Evolutionary conservation across 192 early-diverging fungal genomes (phyloP).

Genomic region (Gamsiella multidivaricata): DNA sequence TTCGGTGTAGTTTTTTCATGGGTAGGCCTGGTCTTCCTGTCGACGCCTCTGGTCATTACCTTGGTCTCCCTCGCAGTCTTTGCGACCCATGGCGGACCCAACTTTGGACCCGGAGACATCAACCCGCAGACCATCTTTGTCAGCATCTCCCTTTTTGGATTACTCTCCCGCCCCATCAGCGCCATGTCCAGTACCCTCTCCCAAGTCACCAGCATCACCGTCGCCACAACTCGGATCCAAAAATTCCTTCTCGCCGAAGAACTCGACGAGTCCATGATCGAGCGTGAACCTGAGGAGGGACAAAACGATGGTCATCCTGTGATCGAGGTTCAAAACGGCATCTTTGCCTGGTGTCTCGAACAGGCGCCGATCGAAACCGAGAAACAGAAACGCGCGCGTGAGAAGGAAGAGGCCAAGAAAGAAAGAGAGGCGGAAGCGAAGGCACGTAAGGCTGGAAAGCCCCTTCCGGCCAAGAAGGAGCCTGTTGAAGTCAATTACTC

Average conservation of each 20-base stretch:
- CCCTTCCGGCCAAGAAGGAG: background rate
- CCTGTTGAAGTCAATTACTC: conserved; percentile 7
- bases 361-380: conserved; percentile 3
- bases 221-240: conserved; percentile 32
- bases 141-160: conserved; percentile 18
- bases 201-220: conserved; percentile 18
- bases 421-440: background rate
- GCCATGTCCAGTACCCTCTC: conserved; percentile 18
- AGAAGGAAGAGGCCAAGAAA: conserved; percentile 25
- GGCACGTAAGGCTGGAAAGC: conserved; percentile 24
- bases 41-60: conserved; percentile 23
- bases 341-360: conserved; percentile 25
- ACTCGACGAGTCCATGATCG: conserved; percentile 14
- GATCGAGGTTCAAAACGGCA: conserved; percentile 12
- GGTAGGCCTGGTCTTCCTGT: conserved; percentile 14
- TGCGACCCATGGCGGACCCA: conserved; percentile 20
- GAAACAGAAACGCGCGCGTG: conserved; percentile 15
- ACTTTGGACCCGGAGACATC: conserved; percentile 19
- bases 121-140: conserved; percentile 35
- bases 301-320: background rate
- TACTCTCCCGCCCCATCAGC: conserved; percentile 31
- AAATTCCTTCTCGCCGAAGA: conserved; percentile 32
- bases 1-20: conserved; percentile 13
- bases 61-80: conserved; percentile 23
- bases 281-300: background rate